phyloP scores from a whole-genome alignment of 1,139 yeast species.

The Diutina rugosa region DNA sequence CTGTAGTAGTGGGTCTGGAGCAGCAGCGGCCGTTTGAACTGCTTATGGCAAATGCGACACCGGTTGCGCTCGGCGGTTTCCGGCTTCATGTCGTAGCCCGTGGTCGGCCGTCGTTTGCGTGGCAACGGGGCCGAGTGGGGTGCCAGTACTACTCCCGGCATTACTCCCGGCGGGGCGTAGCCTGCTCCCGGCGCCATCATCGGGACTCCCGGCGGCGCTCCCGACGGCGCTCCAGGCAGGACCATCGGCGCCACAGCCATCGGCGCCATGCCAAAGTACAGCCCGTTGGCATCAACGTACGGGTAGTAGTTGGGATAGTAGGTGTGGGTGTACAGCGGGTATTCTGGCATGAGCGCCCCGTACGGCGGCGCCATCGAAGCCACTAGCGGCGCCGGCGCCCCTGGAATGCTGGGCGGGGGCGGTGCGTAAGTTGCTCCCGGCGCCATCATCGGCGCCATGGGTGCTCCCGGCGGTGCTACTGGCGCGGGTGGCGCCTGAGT shows the following conservation, averaged over 20 bases:
- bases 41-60: constrained; percentile 63
- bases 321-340: not conserved
- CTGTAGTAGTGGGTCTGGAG: constrained; percentile 70
- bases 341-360: not conserved
- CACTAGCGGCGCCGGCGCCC: not conserved
- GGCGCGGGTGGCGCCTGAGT: not conserved
- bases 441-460: not conserved
- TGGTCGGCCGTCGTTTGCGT: not conserved
- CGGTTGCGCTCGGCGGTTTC: constrained; percentile 14
- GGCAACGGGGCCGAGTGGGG: not conserved
- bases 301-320: not conserved
- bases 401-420: not conserved
- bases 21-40: constrained; percentile 72
- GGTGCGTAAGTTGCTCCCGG: not conserved
- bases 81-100: constrained; percentile 1
- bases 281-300: not conserved
- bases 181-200: not conserved
- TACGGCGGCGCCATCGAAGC: not conserved
- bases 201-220: not conserved
- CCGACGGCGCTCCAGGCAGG: not conserved
- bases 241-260: not conserved
- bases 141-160: not conserved
- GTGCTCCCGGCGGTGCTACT: not conserved
- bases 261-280: not conserved
- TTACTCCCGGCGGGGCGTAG: not conserved